phyloP scores from a whole-genome alignment of 2,329 filamentous ascomycete genomes.

The Colletotrichum lupini region DNA sequence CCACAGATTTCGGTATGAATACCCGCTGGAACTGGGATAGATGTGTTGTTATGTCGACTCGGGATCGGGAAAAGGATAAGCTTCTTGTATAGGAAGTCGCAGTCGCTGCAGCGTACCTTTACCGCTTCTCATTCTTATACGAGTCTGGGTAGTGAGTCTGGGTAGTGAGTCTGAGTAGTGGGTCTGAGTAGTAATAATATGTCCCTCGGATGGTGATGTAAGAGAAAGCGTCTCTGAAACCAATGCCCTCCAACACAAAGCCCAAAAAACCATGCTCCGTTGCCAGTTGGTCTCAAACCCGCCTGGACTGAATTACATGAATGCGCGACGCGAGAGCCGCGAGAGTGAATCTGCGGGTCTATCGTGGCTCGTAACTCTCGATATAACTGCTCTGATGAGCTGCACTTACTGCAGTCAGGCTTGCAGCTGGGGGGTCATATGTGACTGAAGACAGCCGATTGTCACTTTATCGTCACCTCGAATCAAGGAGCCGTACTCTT shows the following conservation, averaged over 20 bases:
- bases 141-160: constrained; percentile 42
- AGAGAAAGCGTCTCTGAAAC: constrained; percentile 39
- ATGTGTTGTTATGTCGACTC: background rate
- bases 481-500: background rate
- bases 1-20: background rate
- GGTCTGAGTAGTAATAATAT: constrained; percentile 40
- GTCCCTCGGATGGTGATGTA: constrained; percentile 51
- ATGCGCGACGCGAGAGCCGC: constrained; percentile 34
- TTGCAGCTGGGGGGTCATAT: background rate
- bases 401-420: background rate
- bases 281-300: constrained; percentile 42
- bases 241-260: constrained; percentile 44
- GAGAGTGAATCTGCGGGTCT: constrained; percentile 29
- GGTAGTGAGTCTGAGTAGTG: constrained; percentile 42
- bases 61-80: constrained; percentile 18
- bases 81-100: constrained; percentile 45
- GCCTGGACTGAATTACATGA: constrained; percentile 15
- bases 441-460: background rate
- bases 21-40: background rate
- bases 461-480: background rate
- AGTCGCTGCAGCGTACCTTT: constrained; percentile 46
- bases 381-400: background rate
- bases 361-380: background rate
- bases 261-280: constrained; percentile 28
- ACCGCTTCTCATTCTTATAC: constrained; percentile 51